Evolutionary conservation across 345 rosid genomes (phyloP).

Genomic region (Cardamine occulta): DNA sequence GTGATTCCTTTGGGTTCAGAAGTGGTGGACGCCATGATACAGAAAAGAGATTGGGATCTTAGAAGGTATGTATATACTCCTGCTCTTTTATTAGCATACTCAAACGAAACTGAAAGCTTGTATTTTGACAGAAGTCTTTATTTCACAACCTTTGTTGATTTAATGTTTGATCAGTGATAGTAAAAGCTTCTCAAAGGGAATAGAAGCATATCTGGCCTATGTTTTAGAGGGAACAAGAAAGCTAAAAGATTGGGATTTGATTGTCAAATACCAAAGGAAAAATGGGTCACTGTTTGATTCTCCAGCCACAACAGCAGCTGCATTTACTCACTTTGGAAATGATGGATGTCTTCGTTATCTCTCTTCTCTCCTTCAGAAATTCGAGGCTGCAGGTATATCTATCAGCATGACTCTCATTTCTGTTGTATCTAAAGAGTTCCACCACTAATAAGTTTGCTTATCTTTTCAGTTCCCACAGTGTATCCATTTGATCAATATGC

Average conservation of each 20-base stretch:
- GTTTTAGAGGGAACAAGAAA: constrained; percentile 72
- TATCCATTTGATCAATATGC: constrained; percentile 63
- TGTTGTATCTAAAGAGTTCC: not conserved
- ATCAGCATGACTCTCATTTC: constrained; percentile 10
- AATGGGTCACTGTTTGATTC: constrained; percentile 85
- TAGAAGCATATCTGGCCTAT: constrained; percentile 63
- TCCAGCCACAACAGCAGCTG: constrained; percentile 89
- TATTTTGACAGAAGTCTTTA: not conserved
- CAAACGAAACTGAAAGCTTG: not conserved
- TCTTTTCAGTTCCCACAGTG: constrained; percentile 72
- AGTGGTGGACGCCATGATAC: constrained; percentile 55
- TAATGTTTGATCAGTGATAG: constrained; percentile 34
- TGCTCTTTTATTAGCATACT: constrained; percentile 10
- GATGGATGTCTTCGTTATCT: constrained; percentile 70
- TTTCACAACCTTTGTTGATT: not conserved
- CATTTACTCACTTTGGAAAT: constrained; percentile 56
- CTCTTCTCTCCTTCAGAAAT: constrained; percentile 56
- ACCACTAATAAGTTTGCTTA: constrained; percentile 20
- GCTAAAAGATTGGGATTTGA: constrained; percentile 62
- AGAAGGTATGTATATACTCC: constrained; percentile 48
- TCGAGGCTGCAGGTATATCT: constrained; percentile 64
- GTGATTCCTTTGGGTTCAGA: constrained; percentile 58
- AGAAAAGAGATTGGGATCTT: constrained; percentile 60
- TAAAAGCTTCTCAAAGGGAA: constrained; percentile 51
- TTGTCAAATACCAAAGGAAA: constrained; percentile 67